phyloP scores from a whole-genome alignment of 345 rosid species.

The Hirschfeldia incana region DNA sequence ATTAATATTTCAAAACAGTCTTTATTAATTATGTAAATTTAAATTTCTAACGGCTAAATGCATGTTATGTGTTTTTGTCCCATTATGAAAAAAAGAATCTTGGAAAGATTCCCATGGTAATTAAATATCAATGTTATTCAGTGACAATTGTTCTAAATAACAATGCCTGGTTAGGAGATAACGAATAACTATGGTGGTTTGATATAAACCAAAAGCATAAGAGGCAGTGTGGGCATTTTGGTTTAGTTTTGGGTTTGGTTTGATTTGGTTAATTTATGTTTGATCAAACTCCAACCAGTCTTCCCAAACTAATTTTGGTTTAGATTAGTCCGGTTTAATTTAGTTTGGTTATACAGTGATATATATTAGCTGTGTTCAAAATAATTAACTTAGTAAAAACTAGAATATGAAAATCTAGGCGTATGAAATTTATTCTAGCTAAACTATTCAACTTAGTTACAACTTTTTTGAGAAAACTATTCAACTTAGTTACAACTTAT shows the following conservation, averaged over 20 bases:
- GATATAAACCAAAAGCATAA: not conserved
- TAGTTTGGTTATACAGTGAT: not conserved
- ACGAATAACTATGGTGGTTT: not conserved
- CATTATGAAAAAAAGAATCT: not conserved
- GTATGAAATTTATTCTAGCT: not conserved
- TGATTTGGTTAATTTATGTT: not conserved
- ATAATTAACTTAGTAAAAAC: not conserved
- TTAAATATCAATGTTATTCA: not conserved
- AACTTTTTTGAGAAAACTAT: no score
- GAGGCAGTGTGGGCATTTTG: not conserved
- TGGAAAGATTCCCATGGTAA: not conserved
- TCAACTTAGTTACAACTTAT: not conserved
- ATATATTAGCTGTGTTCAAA: not conserved
- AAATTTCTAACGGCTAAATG: constrained; percentile 21
- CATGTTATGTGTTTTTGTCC: constrained; percentile 1
- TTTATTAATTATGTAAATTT: not conserved
- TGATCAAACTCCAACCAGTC: not conserved
- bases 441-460: not conserved
- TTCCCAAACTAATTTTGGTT: not conserved
- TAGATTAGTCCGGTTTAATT: no score
- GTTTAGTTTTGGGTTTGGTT: not conserved
- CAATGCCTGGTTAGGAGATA: not conserved
- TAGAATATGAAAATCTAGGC: not conserved
- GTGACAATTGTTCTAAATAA: not conserved
- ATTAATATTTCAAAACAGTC: not conserved